Base-by-base conservation (phyloP, 2,329 filamentous ascomycete genomes). In the Fusarium austroafricanum region DNA sequence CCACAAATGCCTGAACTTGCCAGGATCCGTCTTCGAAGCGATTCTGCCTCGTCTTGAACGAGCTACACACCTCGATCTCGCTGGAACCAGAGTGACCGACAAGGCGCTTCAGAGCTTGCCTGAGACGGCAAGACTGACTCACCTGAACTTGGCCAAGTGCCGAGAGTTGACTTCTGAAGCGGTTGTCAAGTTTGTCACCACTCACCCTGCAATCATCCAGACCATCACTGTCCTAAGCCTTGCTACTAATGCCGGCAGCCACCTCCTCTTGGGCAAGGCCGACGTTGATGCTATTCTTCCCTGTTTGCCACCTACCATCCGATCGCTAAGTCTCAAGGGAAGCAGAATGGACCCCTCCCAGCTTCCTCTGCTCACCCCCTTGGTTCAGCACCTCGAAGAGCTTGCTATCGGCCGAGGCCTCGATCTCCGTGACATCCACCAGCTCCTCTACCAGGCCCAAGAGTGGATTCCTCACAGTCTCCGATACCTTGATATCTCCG, bases 141-240 rank as follows among this genome's bases (percentile, higher is more conserved):
- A 96, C 75, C 81, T 96, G 54, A 94, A 93, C 73, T 80, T 96
- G 45, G 88, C 90, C 66, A 92, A 92, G 78, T 95, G 92, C 82
- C 89, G 87, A 52, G 84, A 88, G 53, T 83, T 96, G 53, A 87
- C 87, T 11, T 89, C 91, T 2, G 81, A 86, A 15, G 86, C 81
- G 10, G 87, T 95, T 17, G 87, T 93, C 64, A 83, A 90, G 58
- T 94, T 95, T 75, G 78, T 95, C 61, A 83, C 86, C 15, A 86
- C 85, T 28, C 92, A 95, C 74, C 90, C 91, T 2, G 89, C 92
- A 5, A 89, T 89, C 42, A 85, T 82, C 60, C 82, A 86, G 31
- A 83, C 82, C 5, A 82, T 96, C 26, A 84, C 91, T 31, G 93
- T 90, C 71, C 82, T 96, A 61, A 94, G 92, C 76, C 83, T 95